Evolutionary conservation across 2,329 filamentous ascomycete genomes (phyloP), one percentile per base, ranked within the genome.

Genomic region (Pseudovirgaria hyperparasitica): DNA sequence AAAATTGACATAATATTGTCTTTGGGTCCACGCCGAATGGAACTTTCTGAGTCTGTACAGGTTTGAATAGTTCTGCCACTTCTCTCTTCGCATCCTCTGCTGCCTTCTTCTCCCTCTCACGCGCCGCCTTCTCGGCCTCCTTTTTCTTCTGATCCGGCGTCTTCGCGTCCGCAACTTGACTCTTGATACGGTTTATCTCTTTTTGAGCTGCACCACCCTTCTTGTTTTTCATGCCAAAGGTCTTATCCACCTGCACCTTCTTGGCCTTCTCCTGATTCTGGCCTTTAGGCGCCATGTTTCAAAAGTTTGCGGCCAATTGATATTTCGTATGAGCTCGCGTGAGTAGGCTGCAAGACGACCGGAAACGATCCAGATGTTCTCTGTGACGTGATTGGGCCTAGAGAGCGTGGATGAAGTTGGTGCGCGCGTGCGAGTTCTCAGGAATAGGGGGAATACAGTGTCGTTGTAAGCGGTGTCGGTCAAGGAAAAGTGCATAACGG

Each of bases 151-250:
- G 78, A 31, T 94, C 87, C 13, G 82, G 72, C n/a, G 69, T 78
- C 35, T 84, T 82, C 42, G 78, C 76, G 30, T 70, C 67, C 40
- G 78, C 74, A 27, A 76, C 70, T 45, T 85, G 78, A 24, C 76
- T 70, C 41, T 76, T 63, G 54, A 98, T 72, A 46, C 85, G 81
- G 32, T 81, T 77, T 51, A 98, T 96, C 42, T 86, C 74, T 58
- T 76, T 92, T 61, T 96, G 82, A 29, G 85, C 87, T 27, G 73
- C 76, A 31, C 74, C 79, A 42, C 90, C 90, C 68, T 94, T 98
- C 67, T 98, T 98, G 58, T 98, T 98, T 64, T 98, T 98, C 90
- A 98, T 96, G 45, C 90, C 90, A 67, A 98, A 98, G 25, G 90
- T 93, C 63, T 87, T 90, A 66, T 98, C 90, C 37, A 90, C 84